phyloP scores from a whole-genome alignment of 1,284 basidiomycete species.

The Ceratobasidium sp. region DNA sequence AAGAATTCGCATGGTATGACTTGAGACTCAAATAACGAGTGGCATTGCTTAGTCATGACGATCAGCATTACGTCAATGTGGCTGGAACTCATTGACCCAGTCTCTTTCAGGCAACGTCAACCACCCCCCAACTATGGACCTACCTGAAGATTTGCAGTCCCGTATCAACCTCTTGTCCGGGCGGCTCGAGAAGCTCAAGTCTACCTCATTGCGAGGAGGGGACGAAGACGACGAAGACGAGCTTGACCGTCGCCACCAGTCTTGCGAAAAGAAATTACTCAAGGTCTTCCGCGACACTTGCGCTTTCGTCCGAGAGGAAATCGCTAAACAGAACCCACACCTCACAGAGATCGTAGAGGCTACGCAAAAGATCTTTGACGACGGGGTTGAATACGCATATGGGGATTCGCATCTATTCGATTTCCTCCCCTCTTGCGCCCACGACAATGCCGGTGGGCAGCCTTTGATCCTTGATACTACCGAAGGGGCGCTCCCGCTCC shows the following conservation, averaged over 20 bases:
- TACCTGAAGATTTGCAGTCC: not conserved
- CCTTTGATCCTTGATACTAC: slow-evolving; percentile 5
- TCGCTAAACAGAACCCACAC: not conserved
- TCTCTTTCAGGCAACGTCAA: not conserved
- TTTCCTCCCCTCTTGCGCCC: slow-evolving; percentile 26
- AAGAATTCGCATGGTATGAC: no score
- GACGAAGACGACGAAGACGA: not conserved
- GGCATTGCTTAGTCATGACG: not conserved
- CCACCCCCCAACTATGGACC: not conserved
- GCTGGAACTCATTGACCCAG: not conserved
- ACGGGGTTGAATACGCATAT: not conserved
- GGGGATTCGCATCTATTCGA: slow-evolving; percentile 12
- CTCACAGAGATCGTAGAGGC: not conserved
- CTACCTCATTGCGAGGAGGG: not conserved
- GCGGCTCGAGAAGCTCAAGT: not conserved
- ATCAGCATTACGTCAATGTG: not conserved
- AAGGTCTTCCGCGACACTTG: slow-evolving; percentile 9
- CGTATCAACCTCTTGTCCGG: not conserved
- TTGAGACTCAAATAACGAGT: no score
- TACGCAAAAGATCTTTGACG: not conserved
- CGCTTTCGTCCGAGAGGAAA: slow-evolving; percentile 9
- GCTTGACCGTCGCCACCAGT: not conserved
- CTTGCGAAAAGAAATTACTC: not conserved
- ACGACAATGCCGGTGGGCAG: not conserved
- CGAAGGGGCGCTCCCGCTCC: slow-evolving; percentile 1